Conservation (phyloP, 345 rosid species). For the Hevea brasiliensis region DNA sequence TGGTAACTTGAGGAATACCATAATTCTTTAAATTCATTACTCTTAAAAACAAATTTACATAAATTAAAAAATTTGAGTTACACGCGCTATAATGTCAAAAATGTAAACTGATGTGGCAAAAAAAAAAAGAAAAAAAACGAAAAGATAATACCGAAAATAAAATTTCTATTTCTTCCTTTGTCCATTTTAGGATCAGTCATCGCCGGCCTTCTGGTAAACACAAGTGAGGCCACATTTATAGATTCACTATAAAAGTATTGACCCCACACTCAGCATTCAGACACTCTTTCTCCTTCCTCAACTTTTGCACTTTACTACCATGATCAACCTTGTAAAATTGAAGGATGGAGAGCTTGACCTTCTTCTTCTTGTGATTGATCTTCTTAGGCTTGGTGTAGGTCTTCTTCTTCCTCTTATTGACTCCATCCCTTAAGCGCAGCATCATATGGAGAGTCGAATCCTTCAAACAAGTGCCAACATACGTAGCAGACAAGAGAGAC, state of each 20-base stretch:
- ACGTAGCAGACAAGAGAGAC: no score
- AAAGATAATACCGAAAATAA: neutral
- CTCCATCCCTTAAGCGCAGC: conserved; percentile 20
- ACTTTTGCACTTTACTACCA: conserved; percentile 19
- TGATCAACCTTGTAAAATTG: conserved; percentile 31
- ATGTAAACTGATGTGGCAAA: no score
- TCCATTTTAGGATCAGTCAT: neutral
- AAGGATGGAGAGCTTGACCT: conserved; percentile 30
- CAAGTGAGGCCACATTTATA: conserved; percentile 33
- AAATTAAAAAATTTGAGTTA: no score
- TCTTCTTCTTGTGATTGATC: conserved; percentile 35
- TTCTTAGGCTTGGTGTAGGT: conserved; percentile 35
- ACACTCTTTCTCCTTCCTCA: conserved; percentile 36
- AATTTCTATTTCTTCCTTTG: neutral
- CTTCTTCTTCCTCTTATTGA: conserved; percentile 33
- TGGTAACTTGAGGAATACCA: no score
- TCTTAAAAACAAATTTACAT: no score
- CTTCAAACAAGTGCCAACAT: no score
- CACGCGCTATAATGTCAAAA: no score
- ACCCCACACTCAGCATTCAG: conserved; percentile 28
- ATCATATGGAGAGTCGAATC: conserved; percentile 31
- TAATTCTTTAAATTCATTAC: no score
- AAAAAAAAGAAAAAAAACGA: no score
- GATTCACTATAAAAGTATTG: conserved; percentile 23
- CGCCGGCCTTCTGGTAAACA: conserved; percentile 27